Percentiles rank a stretch among this genome's conserved stretches.
phyloP scores from a whole-genome alignment of 2,329 filamentous ascomycete genomes.

The Hypoxylon sp. region DNA sequence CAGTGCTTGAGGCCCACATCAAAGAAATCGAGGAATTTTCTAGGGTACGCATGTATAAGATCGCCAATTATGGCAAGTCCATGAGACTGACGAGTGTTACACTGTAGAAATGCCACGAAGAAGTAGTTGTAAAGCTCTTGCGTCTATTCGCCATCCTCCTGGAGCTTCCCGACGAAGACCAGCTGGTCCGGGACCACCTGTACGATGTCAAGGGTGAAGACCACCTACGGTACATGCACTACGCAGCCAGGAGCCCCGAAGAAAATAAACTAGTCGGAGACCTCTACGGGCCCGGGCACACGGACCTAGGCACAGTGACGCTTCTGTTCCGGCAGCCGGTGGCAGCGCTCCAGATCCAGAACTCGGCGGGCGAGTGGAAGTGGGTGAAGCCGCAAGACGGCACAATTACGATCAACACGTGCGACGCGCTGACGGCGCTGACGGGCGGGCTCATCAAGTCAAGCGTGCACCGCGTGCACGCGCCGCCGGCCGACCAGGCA shows the following conservation, averaged over 20 bases:
- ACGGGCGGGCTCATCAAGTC: constrained; percentile 62
- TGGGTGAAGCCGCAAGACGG: constrained; percentile 62
- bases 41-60: constrained; percentile 46
- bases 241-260: constrained; percentile 55
- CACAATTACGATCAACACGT: constrained; percentile 64
- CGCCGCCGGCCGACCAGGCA: constrained; percentile 47
- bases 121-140: constrained; percentile 70
- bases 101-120: constrained; percentile 59
- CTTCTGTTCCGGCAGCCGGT: constrained; percentile 70
- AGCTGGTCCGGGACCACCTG: constrained; percentile 68
- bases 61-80: background rate
- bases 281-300: constrained; percentile 64
- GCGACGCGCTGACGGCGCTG: constrained; percentile 63
- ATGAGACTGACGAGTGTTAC: constrained; percentile 36
- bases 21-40: constrained; percentile 70
- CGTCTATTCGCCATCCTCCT: constrained; percentile 73
- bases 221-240: constrained; percentile 75
- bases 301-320: constrained; percentile 68
- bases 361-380: constrained; percentile 61
- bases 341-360: constrained; percentile 66
- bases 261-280: constrained; percentile 60
- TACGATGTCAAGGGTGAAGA: constrained; percentile 72
- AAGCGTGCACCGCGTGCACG: constrained; percentile 54
- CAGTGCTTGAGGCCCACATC: constrained; percentile 63
- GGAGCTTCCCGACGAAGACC: constrained; percentile 69